Evolutionary conservation across 768 basidiomycete genomes (phyloP), one percentile per base, ranked within the genome.

Genomic region (Pisolithus albus): DNA sequence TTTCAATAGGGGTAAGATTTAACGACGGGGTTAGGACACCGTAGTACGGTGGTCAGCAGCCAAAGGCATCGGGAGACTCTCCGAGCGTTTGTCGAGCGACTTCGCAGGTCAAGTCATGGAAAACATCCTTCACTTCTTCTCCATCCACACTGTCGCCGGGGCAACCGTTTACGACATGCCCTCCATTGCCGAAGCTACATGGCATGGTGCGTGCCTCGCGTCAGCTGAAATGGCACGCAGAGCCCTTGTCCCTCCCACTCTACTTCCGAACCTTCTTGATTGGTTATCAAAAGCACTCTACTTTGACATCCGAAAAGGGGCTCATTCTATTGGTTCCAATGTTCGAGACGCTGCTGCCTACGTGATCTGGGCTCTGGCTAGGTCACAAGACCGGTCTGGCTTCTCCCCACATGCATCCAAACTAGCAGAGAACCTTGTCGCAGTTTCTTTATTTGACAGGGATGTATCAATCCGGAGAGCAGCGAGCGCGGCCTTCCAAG

Each of bases 401-500:
- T 72, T 94, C 49, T 65, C 69, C 40, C 83, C 82, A 0, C 79
- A 86, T 64, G 80, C 88, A 5, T 65, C 71, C 4, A 70, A 73
- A 43, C 77, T 98, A 19, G 88, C 94, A 5, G 79, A 74, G 41
- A 71, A 72, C 30, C 77, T 98, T 53, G 81, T 84, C n/a, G 79
- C 81, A 21, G 87, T 91, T 23, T 82, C 95, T 1, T 71, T 92
- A 28, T 94, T 83, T 64, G 96, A 99, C 72, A 81, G 96, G 30
- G 96, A 99, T 67, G 83, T 97, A 26, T 90, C 92, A 55, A 92
- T 99, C 50, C 80, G 96, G 23, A 74, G 96, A 57, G 95, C 96
- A 13, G 94, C 94, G 11, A 98, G 95, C 67, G 96, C 96, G 16
- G 91, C 94, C 11, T 98, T 91, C 65, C 96, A 99, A 69, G 96